Percentiles rank a stretch among this genome's conserved stretches.
Conservation (phyloP, 495 filamentous ascomycete genomes). For the Penicillium canariense region DNA sequence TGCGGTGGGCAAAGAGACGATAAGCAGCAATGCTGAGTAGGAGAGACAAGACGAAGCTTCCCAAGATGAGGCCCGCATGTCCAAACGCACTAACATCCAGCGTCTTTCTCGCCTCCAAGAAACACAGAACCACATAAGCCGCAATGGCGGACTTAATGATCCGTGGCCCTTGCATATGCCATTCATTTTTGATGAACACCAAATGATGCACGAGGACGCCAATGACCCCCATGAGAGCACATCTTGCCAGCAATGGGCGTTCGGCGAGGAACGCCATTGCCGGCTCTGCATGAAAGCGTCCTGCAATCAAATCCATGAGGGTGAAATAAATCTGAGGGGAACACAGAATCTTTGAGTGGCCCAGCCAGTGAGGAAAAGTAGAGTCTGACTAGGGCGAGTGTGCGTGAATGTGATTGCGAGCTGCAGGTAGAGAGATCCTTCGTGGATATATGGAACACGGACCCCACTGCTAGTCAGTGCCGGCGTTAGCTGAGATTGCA, state of each 20-base stretch:
- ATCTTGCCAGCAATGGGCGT: conserved; percentile 1
- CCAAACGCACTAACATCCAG: background rate
- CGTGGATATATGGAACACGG: background rate
- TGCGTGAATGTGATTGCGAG: background rate
- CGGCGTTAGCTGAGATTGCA: background rate
- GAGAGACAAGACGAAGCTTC: conserved; percentile 15
- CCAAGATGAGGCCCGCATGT: conserved; percentile 2
- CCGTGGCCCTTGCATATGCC: conserved; percentile 8
- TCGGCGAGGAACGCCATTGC: background rate
- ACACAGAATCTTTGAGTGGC: background rate
- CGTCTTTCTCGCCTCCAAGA: conserved; percentile 22
- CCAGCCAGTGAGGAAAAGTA: background rate
- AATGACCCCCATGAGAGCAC: background rate
- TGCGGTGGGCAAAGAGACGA: conserved; percentile 41
- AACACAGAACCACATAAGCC: conserved; percentile 20
- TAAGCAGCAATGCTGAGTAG: conserved; percentile 46
- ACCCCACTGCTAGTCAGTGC: background rate
- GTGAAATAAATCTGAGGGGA: background rate
- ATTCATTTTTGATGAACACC: conserved; percentile 7
- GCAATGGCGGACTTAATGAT: conserved; percentile 3
- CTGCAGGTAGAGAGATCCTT: background rate
- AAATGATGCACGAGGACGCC: conserved; percentile 1
- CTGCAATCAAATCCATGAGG: background rate
- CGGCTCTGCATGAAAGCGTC: background rate
- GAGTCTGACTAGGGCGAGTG: background rate